Evolutionary conservation across 805 yeast genomes (phyloP).

Genomic region (Ogataea trehaloabstinens): DNA sequence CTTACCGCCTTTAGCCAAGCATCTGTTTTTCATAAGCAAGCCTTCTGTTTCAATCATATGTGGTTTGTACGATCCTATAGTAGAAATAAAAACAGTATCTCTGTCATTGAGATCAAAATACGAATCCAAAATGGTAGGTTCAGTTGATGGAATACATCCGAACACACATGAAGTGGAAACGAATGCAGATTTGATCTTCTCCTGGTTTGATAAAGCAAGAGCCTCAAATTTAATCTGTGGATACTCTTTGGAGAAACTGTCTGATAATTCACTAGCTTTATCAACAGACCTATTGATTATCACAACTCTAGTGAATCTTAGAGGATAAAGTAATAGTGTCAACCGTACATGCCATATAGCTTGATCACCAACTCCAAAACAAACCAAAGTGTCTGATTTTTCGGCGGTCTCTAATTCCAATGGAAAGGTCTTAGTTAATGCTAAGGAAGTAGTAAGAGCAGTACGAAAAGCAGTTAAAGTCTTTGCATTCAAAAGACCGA

Average conservation of each 20-base stretch:
- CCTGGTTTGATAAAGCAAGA: conserved; percentile 18
- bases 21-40: conserved; percentile 34
- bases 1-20: conserved; percentile 36
- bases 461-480: conserved; percentile 67
- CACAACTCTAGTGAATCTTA: conserved; percentile 38
- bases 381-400: conserved; percentile 32
- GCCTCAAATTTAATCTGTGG: conserved; percentile 24
- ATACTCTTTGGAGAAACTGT: conserved; percentile 33
- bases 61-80: conserved; percentile 69
- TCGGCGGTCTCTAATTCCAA: conserved; percentile 19
- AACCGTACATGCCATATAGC: conserved; percentile 61
- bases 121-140: conserved; percentile 39
- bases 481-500: conserved; percentile 56
- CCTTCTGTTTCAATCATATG: conserved; percentile 62
- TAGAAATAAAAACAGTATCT: conserved; percentile 43
- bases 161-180: conserved; percentile 46
- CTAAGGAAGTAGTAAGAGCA: conserved; percentile 54
- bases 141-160: conserved; percentile 60
- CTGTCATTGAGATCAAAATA: conserved; percentile 26
- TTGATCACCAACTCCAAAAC: conserved; percentile 64
- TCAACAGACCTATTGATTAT: conserved; percentile 43
- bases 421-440: conserved; percentile 38
- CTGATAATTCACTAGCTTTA: conserved; percentile 35
- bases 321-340: conserved; percentile 40
- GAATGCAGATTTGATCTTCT: conserved; percentile 26